phyloP scores from a whole-genome alignment of 2,329 filamentous ascomycete genomes.

The Ramularia collo-cygni region DNA sequence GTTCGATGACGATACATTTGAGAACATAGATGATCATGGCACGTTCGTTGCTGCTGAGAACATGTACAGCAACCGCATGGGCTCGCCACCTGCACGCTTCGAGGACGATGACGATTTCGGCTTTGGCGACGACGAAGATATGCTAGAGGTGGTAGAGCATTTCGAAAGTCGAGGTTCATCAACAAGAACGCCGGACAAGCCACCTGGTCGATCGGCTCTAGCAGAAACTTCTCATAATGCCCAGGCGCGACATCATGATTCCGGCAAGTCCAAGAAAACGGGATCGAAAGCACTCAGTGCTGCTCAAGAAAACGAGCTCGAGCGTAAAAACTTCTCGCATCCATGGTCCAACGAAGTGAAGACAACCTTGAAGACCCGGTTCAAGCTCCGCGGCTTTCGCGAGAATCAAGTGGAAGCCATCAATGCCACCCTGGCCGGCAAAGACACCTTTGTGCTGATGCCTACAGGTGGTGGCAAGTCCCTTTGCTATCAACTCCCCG shows the following conservation, averaged over 20 bases:
- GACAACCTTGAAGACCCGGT: slow-evolving; percentile 70
- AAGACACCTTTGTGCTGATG: slow-evolving; percentile 94
- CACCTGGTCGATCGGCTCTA: not conserved
- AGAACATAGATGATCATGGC: slow-evolving; percentile 23
- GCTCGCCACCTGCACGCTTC: slow-evolving; percentile 28
- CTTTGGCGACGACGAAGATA: slow-evolving; percentile 31
- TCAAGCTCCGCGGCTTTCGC: slow-evolving; percentile 79
- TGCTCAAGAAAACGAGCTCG: slow-evolving; percentile 18
- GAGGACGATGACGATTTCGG: slow-evolving; percentile 28
- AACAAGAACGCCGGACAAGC: slow-evolving; percentile 4
- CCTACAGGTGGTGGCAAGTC: slow-evolving; percentile 96
- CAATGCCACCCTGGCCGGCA: slow-evolving; percentile 79
- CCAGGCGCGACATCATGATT: slow-evolving; percentile 7
- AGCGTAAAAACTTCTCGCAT: slow-evolving; percentile 33
- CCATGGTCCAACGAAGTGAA: slow-evolving; percentile 85
- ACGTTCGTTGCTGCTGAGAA: slow-evolving; percentile 21
- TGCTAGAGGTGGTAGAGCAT: slow-evolving; percentile 38
- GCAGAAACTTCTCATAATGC: not conserved
- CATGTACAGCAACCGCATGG: slow-evolving; percentile 33
- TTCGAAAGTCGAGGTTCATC: slow-evolving; percentile 33
- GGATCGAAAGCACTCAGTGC: slow-evolving; percentile 11
- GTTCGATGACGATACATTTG: slow-evolving; percentile 18
- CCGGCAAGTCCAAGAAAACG: slow-evolving; percentile 28
- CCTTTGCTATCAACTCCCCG: slow-evolving; percentile 90
- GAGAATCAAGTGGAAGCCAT: slow-evolving; percentile 92